Conservation (phyloP, 1,284 basidiomycete genomes). For the Tilletia walkeri region DNA sequence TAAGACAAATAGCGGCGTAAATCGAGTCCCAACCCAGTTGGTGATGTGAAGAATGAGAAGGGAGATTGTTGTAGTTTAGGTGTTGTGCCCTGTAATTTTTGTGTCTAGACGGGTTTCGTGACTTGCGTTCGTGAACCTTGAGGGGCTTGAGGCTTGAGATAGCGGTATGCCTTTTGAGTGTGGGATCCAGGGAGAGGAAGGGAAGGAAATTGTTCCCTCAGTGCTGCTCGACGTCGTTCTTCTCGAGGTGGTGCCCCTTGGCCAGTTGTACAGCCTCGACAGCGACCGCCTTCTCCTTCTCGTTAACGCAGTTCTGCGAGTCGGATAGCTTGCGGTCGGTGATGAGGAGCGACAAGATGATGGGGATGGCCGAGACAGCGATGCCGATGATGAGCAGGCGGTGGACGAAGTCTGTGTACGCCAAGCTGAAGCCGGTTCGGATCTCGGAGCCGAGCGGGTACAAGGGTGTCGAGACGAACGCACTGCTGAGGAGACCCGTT, state of each 20-base stretch:
- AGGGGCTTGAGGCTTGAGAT: too few species aligned
- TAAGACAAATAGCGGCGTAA: too few species aligned
- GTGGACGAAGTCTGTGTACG: constrained; percentile 48
- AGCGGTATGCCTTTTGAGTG: too few species aligned
- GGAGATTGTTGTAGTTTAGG: too few species aligned
- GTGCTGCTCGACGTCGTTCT: constrained; percentile 5
- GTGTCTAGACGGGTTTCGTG: too few species aligned
- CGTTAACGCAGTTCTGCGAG: constrained; percentile 51
- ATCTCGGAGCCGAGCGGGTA: constrained; percentile 40
- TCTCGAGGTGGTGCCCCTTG: not conserved
- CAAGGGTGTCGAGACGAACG: constrained; percentile 15
- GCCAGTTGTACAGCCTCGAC: constrained; percentile 4
- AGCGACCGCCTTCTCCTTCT: constrained; percentile 38
- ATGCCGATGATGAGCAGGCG: constrained; percentile 43
- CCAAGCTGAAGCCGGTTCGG: constrained; percentile 36
- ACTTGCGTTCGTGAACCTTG: too few species aligned
- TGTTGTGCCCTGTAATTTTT: too few species aligned
- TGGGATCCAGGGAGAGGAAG: not conserved
- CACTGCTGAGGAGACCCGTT: constrained; percentile 25
- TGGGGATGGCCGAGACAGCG: constrained; percentile 39
- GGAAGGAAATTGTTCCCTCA: too few species aligned
- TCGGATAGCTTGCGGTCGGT: constrained; percentile 44
- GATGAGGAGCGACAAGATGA: constrained; percentile 38
- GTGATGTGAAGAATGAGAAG: too few species aligned
- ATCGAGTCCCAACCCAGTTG: too few species aligned